Conservation (phyloP, 257 asterid genomes). For the Przewalskia tangutica region DNA sequence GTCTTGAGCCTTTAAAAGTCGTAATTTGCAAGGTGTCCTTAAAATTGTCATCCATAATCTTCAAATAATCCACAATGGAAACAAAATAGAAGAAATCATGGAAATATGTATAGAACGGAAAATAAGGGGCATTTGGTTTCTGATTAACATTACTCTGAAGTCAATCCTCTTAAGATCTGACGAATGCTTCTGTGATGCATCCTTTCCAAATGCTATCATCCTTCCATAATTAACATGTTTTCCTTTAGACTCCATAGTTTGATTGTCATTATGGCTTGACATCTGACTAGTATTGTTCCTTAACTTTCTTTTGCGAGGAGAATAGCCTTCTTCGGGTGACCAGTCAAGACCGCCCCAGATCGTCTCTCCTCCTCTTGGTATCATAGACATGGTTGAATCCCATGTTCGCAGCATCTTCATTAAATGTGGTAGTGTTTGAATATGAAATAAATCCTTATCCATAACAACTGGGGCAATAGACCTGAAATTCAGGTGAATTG, state of each 20-base stretch:
- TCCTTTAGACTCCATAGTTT: constrained; percentile 19
- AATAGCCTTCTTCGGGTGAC: constrained; percentile 73
- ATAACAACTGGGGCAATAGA: constrained; percentile 63
- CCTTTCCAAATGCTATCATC: constrained; percentile 69
- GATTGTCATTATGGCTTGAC: constrained; percentile 23
- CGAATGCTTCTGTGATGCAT: constrained; percentile 37
- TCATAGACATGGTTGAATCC: constrained; percentile 94
- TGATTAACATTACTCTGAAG: constrained; percentile 45
- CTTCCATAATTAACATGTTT: constrained; percentile 48
- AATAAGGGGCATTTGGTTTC: neutral
- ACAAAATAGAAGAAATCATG: neutral
- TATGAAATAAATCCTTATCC: constrained; percentile 55
- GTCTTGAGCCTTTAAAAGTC: neutral
- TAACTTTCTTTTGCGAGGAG: constrained; percentile 34
- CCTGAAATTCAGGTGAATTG: constrained; percentile 20
- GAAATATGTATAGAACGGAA: neutral
- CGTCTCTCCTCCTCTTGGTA: constrained; percentile 86
- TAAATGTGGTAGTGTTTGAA: constrained; percentile 73
- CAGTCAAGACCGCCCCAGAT: constrained; percentile 94
- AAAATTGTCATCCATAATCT: neutral
- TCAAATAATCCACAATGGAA: neutral
- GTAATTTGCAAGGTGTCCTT: neutral
- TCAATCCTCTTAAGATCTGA: constrained; percentile 60
- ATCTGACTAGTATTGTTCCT: constrained; percentile 20
- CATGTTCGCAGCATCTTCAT: constrained; percentile 93